Conservation (phyloP, 192 early-diverging fungal genomes). For the Podila epigama region DNA sequence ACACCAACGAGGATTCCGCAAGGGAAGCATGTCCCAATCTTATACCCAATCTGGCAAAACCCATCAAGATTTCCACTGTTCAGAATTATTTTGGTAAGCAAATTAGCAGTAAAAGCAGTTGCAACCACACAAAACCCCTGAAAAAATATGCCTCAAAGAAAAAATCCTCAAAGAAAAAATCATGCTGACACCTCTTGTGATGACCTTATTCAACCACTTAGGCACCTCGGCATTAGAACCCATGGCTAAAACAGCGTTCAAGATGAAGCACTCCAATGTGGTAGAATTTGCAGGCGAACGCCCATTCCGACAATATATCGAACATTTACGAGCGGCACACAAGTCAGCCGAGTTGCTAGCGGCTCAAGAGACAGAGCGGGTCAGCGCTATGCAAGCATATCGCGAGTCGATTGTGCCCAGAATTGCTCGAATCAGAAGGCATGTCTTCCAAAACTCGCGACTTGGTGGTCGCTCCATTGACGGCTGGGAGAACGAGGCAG, state of each 20-base stretch:
- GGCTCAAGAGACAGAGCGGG: conserved; percentile 25
- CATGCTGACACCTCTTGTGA: background rate
- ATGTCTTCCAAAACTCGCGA: conserved; percentile 33
- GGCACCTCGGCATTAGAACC: background rate
- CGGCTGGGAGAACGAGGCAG: conserved; percentile 38
- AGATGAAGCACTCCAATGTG: background rate
- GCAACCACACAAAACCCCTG: background rate
- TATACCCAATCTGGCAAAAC: conserved; percentile 4
- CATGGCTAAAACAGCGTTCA: background rate
- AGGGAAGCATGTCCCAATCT: conserved; percentile 37
- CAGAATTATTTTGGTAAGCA: conserved; percentile 29
- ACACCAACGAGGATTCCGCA: conserved; percentile 21
- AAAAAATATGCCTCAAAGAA: background rate
- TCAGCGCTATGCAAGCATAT: conserved; percentile 21
- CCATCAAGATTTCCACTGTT: conserved; percentile 17
- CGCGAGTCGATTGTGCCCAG: conserved; percentile 32
- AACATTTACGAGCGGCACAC: conserved; percentile 23
- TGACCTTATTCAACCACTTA: background rate
- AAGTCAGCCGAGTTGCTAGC: conserved; percentile 17
- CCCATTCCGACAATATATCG: conserved; percentile 20
- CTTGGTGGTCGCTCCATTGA: conserved; percentile 19
- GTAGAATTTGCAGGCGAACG: conserved; percentile 6
- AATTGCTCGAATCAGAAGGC: conserved; percentile 29
- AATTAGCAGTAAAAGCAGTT: too few relatives aligned
- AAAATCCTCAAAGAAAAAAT: too few relatives aligned